Conservation (phyloP, 805 yeast genomes). For the Nakazawaea molendinolei region DNA sequence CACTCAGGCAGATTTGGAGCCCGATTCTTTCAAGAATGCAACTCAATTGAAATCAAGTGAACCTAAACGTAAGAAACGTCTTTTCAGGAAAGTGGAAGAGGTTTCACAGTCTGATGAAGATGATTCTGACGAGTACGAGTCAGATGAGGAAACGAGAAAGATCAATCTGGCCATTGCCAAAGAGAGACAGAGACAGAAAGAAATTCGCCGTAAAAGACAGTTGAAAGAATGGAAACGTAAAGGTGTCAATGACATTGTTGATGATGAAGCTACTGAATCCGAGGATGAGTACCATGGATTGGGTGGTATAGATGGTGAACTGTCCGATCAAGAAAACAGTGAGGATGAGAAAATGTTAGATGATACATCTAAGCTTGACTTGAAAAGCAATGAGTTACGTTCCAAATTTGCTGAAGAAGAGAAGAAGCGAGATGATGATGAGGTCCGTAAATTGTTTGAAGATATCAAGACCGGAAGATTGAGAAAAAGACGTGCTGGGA, state of each 20-base stretch:
- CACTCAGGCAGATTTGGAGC: too few relatives aligned
- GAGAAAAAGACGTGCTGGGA: conserved; percentile 46
- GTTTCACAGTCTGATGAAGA: conserved; percentile 13
- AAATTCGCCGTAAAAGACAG: conserved; percentile 22
- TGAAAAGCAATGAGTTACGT: conserved; percentile 53
- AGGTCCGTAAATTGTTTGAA: conserved; percentile 59
- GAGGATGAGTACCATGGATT: conserved; percentile 85
- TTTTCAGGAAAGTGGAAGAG: conserved; percentile 15
- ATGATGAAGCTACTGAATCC: conserved; percentile 82
- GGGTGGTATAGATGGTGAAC: conserved; percentile 66
- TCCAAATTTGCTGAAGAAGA: conserved; percentile 53
- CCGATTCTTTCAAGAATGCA: too few relatives aligned
- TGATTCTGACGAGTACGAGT: conserved; percentile 27
- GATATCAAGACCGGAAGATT: conserved; percentile 71
- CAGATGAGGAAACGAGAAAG: conserved; percentile 25
- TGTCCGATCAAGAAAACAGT: conserved; percentile 54
- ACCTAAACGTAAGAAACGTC: too few relatives aligned
- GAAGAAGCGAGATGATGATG: conserved; percentile 52
- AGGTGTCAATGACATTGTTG: conserved; percentile 57
- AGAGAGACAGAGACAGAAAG: conserved; percentile 20
- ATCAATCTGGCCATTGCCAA: conserved; percentile 16
- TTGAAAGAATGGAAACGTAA: conserved; percentile 47
- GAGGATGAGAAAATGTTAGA: conserved; percentile 78
- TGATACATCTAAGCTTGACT: conserved; percentile 51
- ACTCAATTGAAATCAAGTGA: too few relatives aligned